Conservation (phyloP, 768 basidiomycete genomes). For the Suillus alpinus region DNA sequence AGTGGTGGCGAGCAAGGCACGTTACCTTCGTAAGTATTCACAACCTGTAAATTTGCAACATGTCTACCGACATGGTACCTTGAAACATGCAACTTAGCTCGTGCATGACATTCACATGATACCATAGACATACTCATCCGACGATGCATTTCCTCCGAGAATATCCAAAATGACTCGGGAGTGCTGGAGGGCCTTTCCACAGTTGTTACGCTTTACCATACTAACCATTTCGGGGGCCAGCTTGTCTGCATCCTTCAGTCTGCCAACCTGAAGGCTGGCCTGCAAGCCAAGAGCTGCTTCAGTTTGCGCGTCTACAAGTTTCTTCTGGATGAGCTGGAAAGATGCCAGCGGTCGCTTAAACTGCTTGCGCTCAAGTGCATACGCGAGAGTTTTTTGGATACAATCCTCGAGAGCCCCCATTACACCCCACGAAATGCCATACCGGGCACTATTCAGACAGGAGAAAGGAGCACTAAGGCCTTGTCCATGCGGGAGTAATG, state of each 20-base stretch:
- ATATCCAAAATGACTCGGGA: conserved; percentile 82
- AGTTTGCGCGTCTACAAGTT: conserved; percentile 89
- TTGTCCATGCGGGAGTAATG: conserved; percentile 72
- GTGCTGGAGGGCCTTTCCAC: conserved; percentile 88
- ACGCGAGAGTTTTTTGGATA: conserved; percentile 68
- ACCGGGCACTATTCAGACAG: conserved; percentile 88
- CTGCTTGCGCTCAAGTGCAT: conserved; percentile 88
- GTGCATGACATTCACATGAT: background rate
- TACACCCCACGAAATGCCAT: conserved; percentile 90
- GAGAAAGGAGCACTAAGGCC: conserved; percentile 88
- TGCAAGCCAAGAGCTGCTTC: conserved; percentile 78
- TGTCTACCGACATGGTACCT: conserved; percentile 95
- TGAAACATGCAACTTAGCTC: background rate
- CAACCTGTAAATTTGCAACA: conserved; percentile 92
- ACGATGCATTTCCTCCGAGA: conserved; percentile 89
- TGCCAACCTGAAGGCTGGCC: conserved; percentile 76
- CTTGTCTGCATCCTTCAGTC: conserved; percentile 77
- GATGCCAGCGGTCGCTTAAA: conserved; percentile 87
- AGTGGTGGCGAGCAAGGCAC: conserved; percentile 13
- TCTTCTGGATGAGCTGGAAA: conserved; percentile 98
- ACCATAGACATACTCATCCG: conserved; percentile 73
- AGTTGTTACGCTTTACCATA: conserved; percentile 93
- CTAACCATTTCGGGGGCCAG: conserved; percentile 91
- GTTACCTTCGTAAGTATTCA: conserved; percentile 92
- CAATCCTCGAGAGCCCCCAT: conserved; percentile 97